Evolutionary conservation across 208 protist genomes (phyloP).

Genomic region (Trichomonas gallinae): DNA sequence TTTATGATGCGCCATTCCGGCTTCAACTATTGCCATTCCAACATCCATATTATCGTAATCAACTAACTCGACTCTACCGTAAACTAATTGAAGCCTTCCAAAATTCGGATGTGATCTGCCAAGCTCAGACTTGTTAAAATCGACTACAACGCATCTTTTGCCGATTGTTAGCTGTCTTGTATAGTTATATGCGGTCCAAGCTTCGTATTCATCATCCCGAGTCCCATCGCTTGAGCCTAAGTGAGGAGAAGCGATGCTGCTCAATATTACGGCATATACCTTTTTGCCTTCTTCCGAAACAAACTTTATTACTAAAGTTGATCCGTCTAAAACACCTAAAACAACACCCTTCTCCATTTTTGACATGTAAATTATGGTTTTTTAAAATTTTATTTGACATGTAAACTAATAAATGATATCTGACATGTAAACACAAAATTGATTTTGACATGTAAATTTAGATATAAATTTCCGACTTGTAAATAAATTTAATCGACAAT

Average conservation of each 20-base stretch:
- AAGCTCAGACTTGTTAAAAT: neutral
- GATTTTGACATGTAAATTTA: too few species aligned
- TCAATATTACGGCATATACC: neutral
- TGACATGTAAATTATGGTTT: too few species aligned
- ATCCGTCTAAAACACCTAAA: neutral
- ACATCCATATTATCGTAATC: neutral
- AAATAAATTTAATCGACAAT: too few species aligned
- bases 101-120: neutral
- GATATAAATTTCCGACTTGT: too few species aligned
- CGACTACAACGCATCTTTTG: neutral
- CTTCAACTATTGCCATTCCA: neutral
- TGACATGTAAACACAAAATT: too few species aligned
- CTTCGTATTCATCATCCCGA: neutral
- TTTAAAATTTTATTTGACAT: too few species aligned
- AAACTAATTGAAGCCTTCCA: neutral
- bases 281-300: neutral
- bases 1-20: neutral
- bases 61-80: neutral
- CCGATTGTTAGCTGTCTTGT: neutral
- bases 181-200: neutral
- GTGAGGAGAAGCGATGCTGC: neutral
- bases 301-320: neutral
- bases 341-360: neutral
- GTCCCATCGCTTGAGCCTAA: neutral
- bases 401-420: too few species aligned